Base-by-base conservation (phyloP, 495 filamentous ascomycete species). In the Trichoderma reesei region DNA sequence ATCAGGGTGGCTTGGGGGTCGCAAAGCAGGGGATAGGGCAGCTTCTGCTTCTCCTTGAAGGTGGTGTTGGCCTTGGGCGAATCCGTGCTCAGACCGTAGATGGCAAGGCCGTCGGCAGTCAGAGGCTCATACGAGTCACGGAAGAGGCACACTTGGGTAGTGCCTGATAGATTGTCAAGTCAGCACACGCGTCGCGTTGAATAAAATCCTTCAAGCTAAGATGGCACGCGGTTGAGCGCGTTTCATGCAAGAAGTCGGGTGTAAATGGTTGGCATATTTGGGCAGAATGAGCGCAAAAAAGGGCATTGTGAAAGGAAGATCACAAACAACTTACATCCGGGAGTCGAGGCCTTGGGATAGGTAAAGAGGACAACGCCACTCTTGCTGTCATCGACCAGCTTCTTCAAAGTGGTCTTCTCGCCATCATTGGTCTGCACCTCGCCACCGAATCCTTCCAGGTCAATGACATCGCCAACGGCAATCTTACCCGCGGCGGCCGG, bases 331-430 rank as follows among this genome's bases (percentile, higher is more conserved):
- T 84, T 87, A 96, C 94, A 98, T 64, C 95, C 94, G 36, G 90
- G 90, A 36, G 94, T 98, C 11, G 89, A 93, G 65, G 94, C 94
- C 79, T 89, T 96, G 38, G 94, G 94, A 72, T 97, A 98, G 41
- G 91, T 96, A 73, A 98, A 98, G 38, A 98, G 74, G 16, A 96
- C 89, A 31, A 98, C 89, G 26, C 94, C 93, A 60, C 81, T 80
- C 76, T 91, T 87, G 79, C 91, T 93, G 67, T 86, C 82, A 48
- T 90, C 88, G 16, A 97, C 84, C 33, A 98, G 83, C 63, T 80
- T 79, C 75, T 88, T 84, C 61, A 98, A 78, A 1, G 83, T 92
- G 13, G 87, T 90, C 73, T 86, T 90, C 42, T 73, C 74, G 66
- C 91, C 91, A 68, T 96, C 89, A 68, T 97, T 84, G 62, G 86